These are phyloP conservation scores for Pontederia paniculata DNA, from an alignment of 176 grass and related monocot genomes.

Conservation along the genomic window DNA sequence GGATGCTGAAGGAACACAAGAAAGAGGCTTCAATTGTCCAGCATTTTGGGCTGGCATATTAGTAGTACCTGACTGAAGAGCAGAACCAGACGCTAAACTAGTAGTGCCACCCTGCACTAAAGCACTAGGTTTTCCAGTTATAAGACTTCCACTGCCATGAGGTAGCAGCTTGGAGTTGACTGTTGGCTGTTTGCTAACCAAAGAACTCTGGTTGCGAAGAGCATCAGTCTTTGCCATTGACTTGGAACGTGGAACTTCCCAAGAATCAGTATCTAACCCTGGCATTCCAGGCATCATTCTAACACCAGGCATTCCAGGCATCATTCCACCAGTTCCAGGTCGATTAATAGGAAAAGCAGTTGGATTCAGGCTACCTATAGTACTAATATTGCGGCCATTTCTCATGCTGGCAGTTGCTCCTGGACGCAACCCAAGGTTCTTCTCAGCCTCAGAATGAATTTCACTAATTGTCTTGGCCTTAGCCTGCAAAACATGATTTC, in stretches of 20 bases:
- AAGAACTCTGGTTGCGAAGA: not conserved
- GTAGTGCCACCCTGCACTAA: not conserved
- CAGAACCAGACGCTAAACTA: not conserved
- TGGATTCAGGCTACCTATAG: not conserved
- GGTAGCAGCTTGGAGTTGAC: constrained; percentile 7
- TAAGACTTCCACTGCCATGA: constrained; percentile 3
- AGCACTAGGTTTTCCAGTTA: constrained; percentile 9
- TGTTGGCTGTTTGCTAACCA: not conserved
- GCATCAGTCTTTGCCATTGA: constrained; percentile 1
- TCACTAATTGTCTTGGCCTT: not conserved
- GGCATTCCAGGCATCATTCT: constrained; percentile 16
- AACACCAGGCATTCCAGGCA: constrained; percentile 8
- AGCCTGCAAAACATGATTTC: too few relatives aligned
- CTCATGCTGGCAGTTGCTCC: constrained; percentile 7
- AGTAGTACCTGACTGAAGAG: not conserved
- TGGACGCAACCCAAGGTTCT: not conserved
- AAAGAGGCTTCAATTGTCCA: not conserved
- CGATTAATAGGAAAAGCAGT: not conserved
- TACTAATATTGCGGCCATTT: not conserved
- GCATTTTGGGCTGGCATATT: not conserved
- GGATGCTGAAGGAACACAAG: not conserved
- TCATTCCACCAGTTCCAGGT: constrained; percentile 10
- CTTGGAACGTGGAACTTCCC: constrained; percentile 3
- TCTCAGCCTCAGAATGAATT: constrained; percentile 4
- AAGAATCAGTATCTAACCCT: not conserved